A percentile compares a stretch with the other conserved stretches of the same genome.
phyloP scores from a whole-genome alignment of 768 basidiomycete species.

The Trametes elegans region DNA sequence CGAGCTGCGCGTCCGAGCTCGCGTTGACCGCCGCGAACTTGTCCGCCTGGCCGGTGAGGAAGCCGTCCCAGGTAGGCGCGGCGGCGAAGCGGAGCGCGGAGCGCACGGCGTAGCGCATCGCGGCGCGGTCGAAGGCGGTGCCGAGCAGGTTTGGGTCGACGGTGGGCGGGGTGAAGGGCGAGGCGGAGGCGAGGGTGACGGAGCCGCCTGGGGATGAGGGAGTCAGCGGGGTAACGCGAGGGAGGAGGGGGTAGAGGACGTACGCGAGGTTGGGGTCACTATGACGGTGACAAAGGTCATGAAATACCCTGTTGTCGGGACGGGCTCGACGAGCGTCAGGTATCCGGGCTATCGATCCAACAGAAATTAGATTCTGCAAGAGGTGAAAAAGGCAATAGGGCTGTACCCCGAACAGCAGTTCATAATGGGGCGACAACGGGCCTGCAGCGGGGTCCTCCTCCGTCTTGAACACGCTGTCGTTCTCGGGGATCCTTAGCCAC shows the following conservation, averaged over 20 bases:
- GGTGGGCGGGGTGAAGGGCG: conserved; percentile 25
- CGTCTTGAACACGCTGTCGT: conserved; percentile 1
- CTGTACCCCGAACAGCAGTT: conserved; percentile 15
- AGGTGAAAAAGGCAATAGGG: not conserved
- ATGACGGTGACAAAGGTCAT: not conserved
- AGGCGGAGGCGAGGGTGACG: conserved; percentile 20
- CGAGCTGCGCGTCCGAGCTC: conserved; percentile 15
- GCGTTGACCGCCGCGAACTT: not conserved
- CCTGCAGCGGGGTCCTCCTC: conserved; percentile 27
- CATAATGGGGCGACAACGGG: conserved; percentile 23
- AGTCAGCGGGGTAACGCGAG: not conserved
- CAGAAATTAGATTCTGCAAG: not conserved
- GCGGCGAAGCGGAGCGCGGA: conserved; percentile 2
- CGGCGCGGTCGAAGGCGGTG: conserved; percentile 26
- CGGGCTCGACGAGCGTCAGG: not conserved
- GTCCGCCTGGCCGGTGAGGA: not conserved
- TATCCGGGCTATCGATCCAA: not conserved
- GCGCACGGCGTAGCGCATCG: conserved; percentile 23
- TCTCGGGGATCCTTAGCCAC: conserved; percentile 21
- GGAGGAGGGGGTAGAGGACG: not conserved
- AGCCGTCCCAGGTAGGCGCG: conserved; percentile 16
- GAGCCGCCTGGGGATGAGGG: conserved; percentile 22
- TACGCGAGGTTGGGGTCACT: conserved; percentile 11
- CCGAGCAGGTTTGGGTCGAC: conserved; percentile 27
- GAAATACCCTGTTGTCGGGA: not conserved